Conservation (phyloP, 2,329 filamentous ascomycete species). For the Colletotrichum tropicicola region DNA sequence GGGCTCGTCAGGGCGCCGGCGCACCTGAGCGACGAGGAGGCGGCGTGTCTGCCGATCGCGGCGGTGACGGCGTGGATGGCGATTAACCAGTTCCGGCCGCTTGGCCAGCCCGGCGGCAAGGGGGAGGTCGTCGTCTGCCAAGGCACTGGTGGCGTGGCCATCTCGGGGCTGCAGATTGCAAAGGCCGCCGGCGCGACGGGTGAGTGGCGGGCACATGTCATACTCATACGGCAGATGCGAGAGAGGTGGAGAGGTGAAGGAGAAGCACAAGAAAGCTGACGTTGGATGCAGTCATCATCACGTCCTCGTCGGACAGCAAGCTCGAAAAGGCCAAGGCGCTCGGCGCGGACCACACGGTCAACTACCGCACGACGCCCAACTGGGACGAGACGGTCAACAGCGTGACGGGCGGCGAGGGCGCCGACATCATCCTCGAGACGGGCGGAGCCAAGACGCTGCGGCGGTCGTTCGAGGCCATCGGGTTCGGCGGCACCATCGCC, state of each 20-base stretch:
- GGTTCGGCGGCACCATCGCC: slow-evolving; percentile 63
- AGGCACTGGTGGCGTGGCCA: slow-evolving; percentile 62
- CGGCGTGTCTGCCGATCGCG: slow-evolving; percentile 67
- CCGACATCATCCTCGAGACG: slow-evolving; percentile 64
- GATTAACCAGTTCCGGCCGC: slow-evolving; percentile 66
- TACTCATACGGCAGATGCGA: too few relatives aligned
- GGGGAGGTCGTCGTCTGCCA: slow-evolving; percentile 59
- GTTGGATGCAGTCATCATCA: slow-evolving; percentile 58
- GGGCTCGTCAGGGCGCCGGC: slow-evolving; percentile 64
- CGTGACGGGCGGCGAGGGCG: slow-evolving; percentile 54
- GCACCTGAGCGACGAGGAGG: slow-evolving; percentile 68
- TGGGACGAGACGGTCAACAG: slow-evolving; percentile 60
- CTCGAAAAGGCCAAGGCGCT: slow-evolving; percentile 55
- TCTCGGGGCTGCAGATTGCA: slow-evolving; percentile 62
- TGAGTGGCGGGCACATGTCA: too few relatives aligned
- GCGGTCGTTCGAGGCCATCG: slow-evolving; percentile 61
- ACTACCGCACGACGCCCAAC: slow-evolving; percentile 60
- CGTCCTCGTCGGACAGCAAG: slow-evolving; percentile 63
- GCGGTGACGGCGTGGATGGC: slow-evolving; percentile 73
- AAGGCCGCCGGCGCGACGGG: slow-evolving; percentile 59
- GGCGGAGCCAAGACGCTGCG: slow-evolving; percentile 61
- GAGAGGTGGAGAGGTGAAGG: slow-evolving; percentile 42
- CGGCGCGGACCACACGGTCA: slow-evolving; percentile 62
- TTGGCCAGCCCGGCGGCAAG: slow-evolving; percentile 57
- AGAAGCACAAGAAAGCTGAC: slow-evolving; percentile 48